Evolutionary conservation across 768 basidiomycete genomes (phyloP), one percentile per base, ranked within the genome.

Genomic region (Sporobolomyces phaffii): DNA sequence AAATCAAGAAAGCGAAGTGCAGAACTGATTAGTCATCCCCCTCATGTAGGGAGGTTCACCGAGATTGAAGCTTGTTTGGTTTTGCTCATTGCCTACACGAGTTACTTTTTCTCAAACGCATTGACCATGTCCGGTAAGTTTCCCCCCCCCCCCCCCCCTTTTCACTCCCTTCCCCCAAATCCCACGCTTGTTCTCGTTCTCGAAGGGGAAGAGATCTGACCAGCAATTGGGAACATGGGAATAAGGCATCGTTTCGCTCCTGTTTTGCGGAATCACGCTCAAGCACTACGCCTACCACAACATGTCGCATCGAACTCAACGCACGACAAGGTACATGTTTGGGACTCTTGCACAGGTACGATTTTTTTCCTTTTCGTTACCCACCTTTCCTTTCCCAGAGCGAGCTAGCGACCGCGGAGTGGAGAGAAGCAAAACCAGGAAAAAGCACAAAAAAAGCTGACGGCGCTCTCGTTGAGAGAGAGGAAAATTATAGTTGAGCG

Each of bases 201-300:
- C 40, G 31, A 31, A 52, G 13, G 13, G 26, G 31, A 26, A 7
- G 20, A 11, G 48, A 50, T 26, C 15, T n/a, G n/a, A n/a, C n/a
- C n/a, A n/a, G 14, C 36, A 14, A 10, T 20, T 43, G 57, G 28
- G 47, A 56, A 36, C 40, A 28, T 3, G 1, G 2, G 22, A 20
- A 18, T 8, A 44, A 77, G 94, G 96, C 54, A 97, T 98, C 78
- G 93, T 98, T 48, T 96, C 93, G 5, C 84, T 98, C 44, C 86
- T 98, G 49, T 97, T 99, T 81, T 98, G 94, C 77, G 94, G 96
- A 65, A 96, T 99, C 77, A 99, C 96, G 5, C 83, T 99, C 73
- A 99, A 99, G 79, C 96, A 99, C 77, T 98, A 99, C 75, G 96
- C 94, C n/a, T 98, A 96, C 77, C 96, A 97, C 80, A 98, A 92